Evolutionary conservation across 179 eudicot genomes (phyloP), one percentile per base, ranked within the genome.

Genomic region (Vitellaria paradoxa): DNA sequence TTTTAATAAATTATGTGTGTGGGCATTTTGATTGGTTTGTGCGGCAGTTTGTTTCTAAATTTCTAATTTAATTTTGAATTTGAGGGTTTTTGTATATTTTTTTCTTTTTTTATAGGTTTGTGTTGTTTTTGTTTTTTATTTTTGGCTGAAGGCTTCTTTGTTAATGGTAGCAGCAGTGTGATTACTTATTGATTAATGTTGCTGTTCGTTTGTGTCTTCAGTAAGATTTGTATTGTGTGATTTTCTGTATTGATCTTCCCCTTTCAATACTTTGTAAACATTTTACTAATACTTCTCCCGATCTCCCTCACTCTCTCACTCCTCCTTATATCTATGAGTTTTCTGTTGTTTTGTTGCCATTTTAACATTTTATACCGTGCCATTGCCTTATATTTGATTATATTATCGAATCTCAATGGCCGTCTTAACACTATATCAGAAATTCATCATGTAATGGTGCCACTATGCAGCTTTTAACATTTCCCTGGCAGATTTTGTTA

Each of bases 1-100:
- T 50, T 0, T 9, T 24, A 10, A 21, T 61, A 4, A 5, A 42
- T 46, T 74, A 6, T 14, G 6, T 45, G 6, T 46, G 9, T 74
- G 7, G n/a, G 7, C 0, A 4, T 52, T 3, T 56, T 76, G 53
- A 65, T 52, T 7, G 42, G 70, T 49, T 9, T 18, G 57, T 26
- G 53, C 62, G 37, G 37, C 37, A 30, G 17, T 10, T 15, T 21
- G 37, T 49, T 61, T n/a, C 37, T 30, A 11, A 76, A 17, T 49
- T 61, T n/a, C 37, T 30, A 11, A 76, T 52, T 40, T 76, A 9
- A 68, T 40, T 68, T 67, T 30, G 40, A 76, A 53, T 76, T 9
- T 15, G 20, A 37, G 73, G 73, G 72, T 76, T 66, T 66, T 26
- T 30, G 2, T 17, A 3, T 23, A 47, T 64, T 45, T 49, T 75